These are phyloP conservation scores for Micractinium conductrix DNA, from an alignment of 139 green algal genomes.

Conservation along the genomic window DNA sequence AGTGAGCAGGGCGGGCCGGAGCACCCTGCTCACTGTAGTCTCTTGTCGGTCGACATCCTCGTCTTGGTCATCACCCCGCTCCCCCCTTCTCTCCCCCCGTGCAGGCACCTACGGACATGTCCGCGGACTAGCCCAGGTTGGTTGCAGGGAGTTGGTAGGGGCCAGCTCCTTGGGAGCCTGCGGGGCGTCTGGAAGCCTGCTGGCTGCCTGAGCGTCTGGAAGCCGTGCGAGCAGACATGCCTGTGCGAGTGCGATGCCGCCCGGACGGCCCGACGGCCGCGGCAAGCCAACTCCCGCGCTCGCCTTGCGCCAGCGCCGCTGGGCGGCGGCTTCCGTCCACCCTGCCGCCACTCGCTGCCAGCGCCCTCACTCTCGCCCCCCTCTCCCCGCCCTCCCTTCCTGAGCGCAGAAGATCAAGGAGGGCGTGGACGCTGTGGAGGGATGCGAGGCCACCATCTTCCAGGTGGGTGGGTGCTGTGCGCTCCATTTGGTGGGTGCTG, in stretches of 20 bases:
- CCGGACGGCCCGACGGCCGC: too few species aligned
- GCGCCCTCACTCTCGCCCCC: background rate
- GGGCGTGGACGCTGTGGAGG: conserved; percentile 44
- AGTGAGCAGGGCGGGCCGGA: background rate
- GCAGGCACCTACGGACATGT: conserved; percentile 65
- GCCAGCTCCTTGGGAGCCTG: background rate
- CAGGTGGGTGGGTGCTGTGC: conserved; percentile 35
- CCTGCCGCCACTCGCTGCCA: background rate
- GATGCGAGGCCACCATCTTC: conserved; percentile 41
- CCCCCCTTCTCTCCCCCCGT: background rate
- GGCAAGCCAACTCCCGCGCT: background rate
- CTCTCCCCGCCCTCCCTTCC: background rate
- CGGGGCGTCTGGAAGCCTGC: background rate
- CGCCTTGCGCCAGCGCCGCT: too few species aligned
- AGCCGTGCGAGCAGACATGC: too few species aligned
- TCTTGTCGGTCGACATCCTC: background rate
- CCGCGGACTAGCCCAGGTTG: conserved; percentile 42
- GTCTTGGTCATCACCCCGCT: too few species aligned
- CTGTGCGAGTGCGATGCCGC: too few species aligned
- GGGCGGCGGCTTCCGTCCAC: too few species aligned
- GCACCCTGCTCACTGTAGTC: background rate
- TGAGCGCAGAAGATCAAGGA: conserved; percentile 41
- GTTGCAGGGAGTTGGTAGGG: background rate
- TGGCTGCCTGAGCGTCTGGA: too few species aligned
- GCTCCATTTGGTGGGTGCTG: too few species aligned